Conservation (phyloP, 2,329 filamentous ascomycete genomes). For the Dactylonectria macrodidyma region DNA sequence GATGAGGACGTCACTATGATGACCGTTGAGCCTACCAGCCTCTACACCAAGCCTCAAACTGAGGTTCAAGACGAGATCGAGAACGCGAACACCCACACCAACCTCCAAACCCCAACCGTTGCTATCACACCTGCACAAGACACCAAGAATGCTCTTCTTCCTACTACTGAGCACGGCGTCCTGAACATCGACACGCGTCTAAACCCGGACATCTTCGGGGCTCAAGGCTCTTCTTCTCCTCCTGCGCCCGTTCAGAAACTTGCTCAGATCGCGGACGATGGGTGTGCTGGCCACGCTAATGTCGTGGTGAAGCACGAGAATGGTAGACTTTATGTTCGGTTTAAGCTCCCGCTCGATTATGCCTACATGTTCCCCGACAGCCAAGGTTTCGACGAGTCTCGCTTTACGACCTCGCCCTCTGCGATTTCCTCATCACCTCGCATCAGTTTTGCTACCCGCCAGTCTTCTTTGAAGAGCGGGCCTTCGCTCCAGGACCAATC, state of each 20-base stretch:
- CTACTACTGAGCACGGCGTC: constrained; percentile 41
- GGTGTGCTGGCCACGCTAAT: constrained; percentile 50
- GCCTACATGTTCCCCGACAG: constrained; percentile 49
- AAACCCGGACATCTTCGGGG: constrained; percentile 54
- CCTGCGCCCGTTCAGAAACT: constrained; percentile 41
- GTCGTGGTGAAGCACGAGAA: constrained; percentile 49
- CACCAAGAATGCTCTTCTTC: constrained; percentile 2
- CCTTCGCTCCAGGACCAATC: background rate
- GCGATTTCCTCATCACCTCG: constrained; percentile 44
- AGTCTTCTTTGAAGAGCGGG: background rate
- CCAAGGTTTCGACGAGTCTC: constrained; percentile 49
- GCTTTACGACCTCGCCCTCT: constrained; percentile 42
- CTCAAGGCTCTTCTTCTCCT: constrained; percentile 32
- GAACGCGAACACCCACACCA: background rate
- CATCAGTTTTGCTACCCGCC: constrained; percentile 32
- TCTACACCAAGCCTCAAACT: background rate
- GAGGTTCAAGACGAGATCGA: background rate
- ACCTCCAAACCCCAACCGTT: constrained; percentile 6
- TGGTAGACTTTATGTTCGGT: constrained; percentile 54
- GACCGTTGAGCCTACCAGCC: background rate
- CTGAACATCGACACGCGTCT: constrained; percentile 54
- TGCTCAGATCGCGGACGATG: constrained; percentile 46
- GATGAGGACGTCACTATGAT: constrained; percentile 11
- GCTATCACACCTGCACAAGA: background rate
- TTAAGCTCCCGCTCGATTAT: constrained; percentile 55